Conservation (phyloP, 2,329 filamentous ascomycete species). For the Colletotrichum acutatum region DNA sequence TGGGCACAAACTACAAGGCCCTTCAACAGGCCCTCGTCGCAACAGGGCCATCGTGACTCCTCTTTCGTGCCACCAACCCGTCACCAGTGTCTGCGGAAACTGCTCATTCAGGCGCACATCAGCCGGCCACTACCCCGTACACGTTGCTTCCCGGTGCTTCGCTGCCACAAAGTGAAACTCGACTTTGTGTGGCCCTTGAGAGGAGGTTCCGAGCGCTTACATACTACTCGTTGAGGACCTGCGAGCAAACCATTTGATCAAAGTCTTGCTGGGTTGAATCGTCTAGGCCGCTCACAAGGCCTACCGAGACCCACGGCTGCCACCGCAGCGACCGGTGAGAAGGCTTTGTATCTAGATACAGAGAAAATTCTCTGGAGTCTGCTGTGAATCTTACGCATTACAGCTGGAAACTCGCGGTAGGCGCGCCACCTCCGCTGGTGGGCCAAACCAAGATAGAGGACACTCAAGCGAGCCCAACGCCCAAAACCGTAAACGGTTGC, state of each 20-base stretch:
- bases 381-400: not conserved
- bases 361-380: too few species aligned
- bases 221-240: not conserved
- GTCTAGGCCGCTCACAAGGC: not conserved
- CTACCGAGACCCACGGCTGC: not conserved
- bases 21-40: constrained; percentile 27
- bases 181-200: not conserved
- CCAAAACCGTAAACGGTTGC: too few species aligned
- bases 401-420: not conserved
- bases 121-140: not conserved
- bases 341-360: too few species aligned
- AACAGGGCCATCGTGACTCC: constrained; percentile 13
- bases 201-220: not conserved
- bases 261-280: constrained; percentile 11
- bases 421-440: not conserved
- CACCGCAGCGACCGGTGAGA: not conserved
- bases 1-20: not conserved
- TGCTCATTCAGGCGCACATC: not conserved
- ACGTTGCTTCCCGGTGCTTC: constrained; percentile 2
- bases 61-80: constrained; percentile 14
- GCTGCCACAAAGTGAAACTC: constrained; percentile 24
- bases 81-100: constrained; percentile 22
- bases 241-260: constrained; percentile 8
- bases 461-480: not conserved
- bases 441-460: not conserved